Evolutionary conservation across 2,329 filamentous ascomycete species (phyloP).

Genomic region (Ascosphaera apis): DNA sequence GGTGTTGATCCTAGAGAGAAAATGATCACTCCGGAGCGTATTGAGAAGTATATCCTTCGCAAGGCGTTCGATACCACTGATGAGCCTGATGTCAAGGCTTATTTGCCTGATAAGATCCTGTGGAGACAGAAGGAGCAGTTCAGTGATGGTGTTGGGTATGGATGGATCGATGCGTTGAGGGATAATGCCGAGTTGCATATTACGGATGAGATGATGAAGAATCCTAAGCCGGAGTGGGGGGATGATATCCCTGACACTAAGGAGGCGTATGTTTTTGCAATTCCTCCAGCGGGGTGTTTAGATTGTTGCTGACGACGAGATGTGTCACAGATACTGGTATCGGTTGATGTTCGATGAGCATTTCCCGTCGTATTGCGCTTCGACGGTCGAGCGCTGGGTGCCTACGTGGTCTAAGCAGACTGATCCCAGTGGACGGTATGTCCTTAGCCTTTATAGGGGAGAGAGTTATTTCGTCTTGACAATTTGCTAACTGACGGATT

Average conservation of each 20-base stretch:
- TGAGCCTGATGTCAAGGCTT: constrained; percentile 56
- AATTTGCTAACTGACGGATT: background rate
- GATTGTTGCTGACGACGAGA: constrained; percentile 1
- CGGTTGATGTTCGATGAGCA: constrained; percentile 97
- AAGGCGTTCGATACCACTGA: constrained; percentile 91
- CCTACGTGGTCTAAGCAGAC: constrained; percentile 94
- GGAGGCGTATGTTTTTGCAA: constrained; percentile 46
- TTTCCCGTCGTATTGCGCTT: constrained; percentile 78
- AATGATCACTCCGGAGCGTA: constrained; percentile 71
- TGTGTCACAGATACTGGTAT: constrained; percentile 60
- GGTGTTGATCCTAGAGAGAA: constrained; percentile 86
- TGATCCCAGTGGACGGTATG: constrained; percentile 76
- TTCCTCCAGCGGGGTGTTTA: background rate
- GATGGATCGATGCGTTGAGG: constrained; percentile 96
- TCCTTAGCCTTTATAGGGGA: no score
- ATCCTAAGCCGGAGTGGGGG: constrained; percentile 93
- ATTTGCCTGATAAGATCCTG: constrained; percentile 87
- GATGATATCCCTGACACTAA: constrained; percentile 82
- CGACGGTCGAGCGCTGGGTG: constrained; percentile 87
- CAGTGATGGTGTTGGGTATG: constrained; percentile 93
- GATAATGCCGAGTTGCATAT: constrained; percentile 76
- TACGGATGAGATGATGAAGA: constrained; percentile 95
- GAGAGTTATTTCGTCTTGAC: background rate
- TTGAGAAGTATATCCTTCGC: constrained; percentile 95
- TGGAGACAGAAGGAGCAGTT: constrained; percentile 99